Conservation (phyloP, 1,284 basidiomycete species). For the Prillingera fragicola region DNA sequence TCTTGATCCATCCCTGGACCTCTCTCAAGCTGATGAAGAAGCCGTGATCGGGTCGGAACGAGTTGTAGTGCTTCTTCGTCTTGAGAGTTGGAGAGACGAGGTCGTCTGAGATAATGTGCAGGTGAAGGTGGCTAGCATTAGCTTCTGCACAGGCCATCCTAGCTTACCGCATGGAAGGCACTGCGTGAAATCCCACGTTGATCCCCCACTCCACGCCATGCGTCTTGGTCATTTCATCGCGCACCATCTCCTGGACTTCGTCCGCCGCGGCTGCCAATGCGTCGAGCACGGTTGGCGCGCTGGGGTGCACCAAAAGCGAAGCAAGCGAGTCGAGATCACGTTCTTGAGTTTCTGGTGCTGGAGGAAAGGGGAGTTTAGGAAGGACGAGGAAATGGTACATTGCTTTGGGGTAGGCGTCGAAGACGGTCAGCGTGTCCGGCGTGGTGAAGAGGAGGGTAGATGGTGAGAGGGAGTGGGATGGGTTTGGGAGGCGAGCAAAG, state of each 20-base stretch:
- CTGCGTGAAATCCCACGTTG: conserved; percentile 79
- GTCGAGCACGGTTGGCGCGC: conserved; percentile 51
- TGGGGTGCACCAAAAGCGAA: conserved; percentile 53
- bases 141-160: neutral
- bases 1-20: conserved; percentile 60
- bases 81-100: conserved; percentile 70
- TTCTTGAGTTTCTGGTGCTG: conserved; percentile 16
- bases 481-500: conserved; percentile 57
- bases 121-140: conserved; percentile 58
- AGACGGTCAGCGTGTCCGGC: conserved; percentile 63
- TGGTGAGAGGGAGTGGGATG: conserved; percentile 54
- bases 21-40: conserved; percentile 78
- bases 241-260: conserved; percentile 57
- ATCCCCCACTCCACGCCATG: conserved; percentile 77
- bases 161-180: conserved; percentile 56
- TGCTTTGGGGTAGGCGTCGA: conserved; percentile 78
- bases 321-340: conserved; percentile 57
- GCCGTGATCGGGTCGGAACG: conserved; percentile 78
- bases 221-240: conserved; percentile 71
- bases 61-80: conserved; percentile 90
- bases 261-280: conserved; percentile 58
- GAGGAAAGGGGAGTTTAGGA: conserved; percentile 54
- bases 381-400: conserved; percentile 76
- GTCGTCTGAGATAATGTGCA: conserved; percentile 83
- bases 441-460: conserved; percentile 62